Evolutionary conservation across 2,329 filamentous ascomycete species (phyloP), one percentile per base, ranked within the genome.

Genomic region (Plenodomus biglobosus): DNA sequence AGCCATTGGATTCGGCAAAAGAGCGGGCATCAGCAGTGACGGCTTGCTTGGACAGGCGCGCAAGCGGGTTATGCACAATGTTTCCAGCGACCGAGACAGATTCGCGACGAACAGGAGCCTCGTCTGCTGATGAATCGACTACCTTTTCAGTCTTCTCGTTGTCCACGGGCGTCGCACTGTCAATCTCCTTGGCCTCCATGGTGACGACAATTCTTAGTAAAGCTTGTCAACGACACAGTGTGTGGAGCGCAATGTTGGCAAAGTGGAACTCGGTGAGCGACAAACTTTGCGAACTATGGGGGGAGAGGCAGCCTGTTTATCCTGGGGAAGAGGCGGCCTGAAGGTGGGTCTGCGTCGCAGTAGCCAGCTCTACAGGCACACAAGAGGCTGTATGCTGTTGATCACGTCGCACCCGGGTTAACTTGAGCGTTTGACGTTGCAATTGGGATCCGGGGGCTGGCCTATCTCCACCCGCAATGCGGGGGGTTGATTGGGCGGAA

Each of bases 1-100:
- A 76, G 19, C 78, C 78, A 56, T 86, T 81, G 36, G 79, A 72
- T 13, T 75, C 73, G 34, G 84, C 85, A 61, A 88, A 89, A n/a
- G 75, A 74, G 42, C 83, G 77, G 24, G 85, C 85, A 42, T 84
- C 74, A 32, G 66, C 64, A 45, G 84, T 69, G 7, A 85, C 76
- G 55, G 73, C 67, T 38, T 71, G 75, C 52, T 66, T 75, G 7
- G 81, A 73, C 41, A 84, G 75, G 32, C 81, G 73, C 68, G 62
- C 27, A 40, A 78, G 59, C 21, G 76, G 76, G 46, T 78, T 78
- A 58, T 75, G 62, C 48, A 78, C 71, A 42, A 78, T 69, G 58
- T 78, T 78, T 44, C 76, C 49, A 6, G 73, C 75, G 13, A 73
- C 62, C 1, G 75, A 18, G 16, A 37, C 35, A 8, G 35, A 75